phyloP scores from a whole-genome alignment of 345 rosid species.

The Eucalyptus victrix region DNA sequence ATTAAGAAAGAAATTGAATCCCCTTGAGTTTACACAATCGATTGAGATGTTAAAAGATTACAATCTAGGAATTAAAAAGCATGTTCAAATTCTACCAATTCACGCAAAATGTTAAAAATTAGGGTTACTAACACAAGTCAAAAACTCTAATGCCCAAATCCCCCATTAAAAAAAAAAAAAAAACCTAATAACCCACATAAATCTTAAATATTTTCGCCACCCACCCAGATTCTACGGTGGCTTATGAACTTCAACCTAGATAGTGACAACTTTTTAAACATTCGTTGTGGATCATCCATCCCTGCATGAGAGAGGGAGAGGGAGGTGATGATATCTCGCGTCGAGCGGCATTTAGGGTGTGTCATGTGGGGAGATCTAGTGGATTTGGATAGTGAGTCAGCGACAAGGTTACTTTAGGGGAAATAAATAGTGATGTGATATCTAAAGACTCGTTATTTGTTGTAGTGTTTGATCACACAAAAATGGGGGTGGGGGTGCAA shows the following conservation, averaged over 20 bases:
- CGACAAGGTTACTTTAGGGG: no score
- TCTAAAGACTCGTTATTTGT: not conserved
- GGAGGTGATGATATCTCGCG: not conserved
- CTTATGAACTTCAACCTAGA: not conserved
- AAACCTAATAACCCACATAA: fast-evolving
- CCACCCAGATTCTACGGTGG: not conserved
- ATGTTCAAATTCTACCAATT: not conserved
- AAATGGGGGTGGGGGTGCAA: not conserved
- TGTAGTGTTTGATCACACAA: not conserved
- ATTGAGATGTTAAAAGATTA: not conserved
- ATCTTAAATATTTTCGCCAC: not conserved
- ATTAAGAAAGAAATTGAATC: not conserved
- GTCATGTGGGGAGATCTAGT: not conserved
- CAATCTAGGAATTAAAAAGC: fast-evolving
- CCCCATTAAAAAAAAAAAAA: not conserved
- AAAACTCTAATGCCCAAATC: not conserved
- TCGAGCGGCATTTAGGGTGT: no score
- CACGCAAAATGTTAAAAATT: fast-evolving
- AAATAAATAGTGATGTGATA: not conserved
- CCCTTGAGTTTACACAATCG: fast-evolving
- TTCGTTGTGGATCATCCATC: fast-evolving
- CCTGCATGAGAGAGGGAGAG: not conserved
- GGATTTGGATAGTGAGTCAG: not conserved
- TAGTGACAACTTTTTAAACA: not conserved
- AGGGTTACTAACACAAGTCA: not conserved